A percentile compares a stretch with the other conserved stretches of the same genome.
These are phyloP conservation scores for Lasiodiplodia citricola DNA, from an alignment of 2,329 filamentous ascomycete genomes.

Conservation along the genomic window DNA sequence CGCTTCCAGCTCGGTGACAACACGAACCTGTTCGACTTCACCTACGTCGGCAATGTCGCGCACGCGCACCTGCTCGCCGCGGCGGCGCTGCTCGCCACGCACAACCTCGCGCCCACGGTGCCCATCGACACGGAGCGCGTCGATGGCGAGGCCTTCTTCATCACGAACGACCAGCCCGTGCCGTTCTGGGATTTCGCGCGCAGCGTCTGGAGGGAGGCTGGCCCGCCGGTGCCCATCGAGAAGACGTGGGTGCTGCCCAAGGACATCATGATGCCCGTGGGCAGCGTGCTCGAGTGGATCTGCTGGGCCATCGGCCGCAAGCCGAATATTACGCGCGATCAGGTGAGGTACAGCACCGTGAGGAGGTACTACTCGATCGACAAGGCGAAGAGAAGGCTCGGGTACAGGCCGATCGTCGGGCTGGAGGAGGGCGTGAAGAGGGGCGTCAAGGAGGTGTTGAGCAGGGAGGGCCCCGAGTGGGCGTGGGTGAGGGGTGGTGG, in stretches of 20 bases:
- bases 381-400: constrained; percentile 74
- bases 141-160: constrained; percentile 58
- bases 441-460: constrained; percentile 49
- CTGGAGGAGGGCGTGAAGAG: constrained; percentile 66
- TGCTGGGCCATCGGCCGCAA: constrained; percentile 52
- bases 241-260: constrained; percentile 51
- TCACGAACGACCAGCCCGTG: constrained; percentile 56
- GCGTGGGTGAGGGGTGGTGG: constrained; percentile 22
- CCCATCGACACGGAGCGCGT: constrained; percentile 53
- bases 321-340: constrained; percentile 53
- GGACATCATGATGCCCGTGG: constrained; percentile 49
- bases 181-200: constrained; percentile 60
- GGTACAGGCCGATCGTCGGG: constrained; percentile 70
- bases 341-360: constrained; percentile 72
- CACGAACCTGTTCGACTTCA: constrained; percentile 61
- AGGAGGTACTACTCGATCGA: constrained; percentile 77
- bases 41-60: constrained; percentile 58
- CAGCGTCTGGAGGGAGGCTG: constrained; percentile 52
- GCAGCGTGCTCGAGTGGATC: constrained; percentile 50
- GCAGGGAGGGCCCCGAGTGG: constrained; percentile 24
- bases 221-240: constrained; percentile 41
- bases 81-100: constrained; percentile 54
- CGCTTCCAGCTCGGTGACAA: constrained; percentile 59
- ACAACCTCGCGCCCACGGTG: constrained; percentile 41
- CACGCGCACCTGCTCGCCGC: constrained; percentile 58